Base-by-base conservation (phyloP, 768 basidiomycete species). In the Tricholoma hemisulphureum region DNA sequence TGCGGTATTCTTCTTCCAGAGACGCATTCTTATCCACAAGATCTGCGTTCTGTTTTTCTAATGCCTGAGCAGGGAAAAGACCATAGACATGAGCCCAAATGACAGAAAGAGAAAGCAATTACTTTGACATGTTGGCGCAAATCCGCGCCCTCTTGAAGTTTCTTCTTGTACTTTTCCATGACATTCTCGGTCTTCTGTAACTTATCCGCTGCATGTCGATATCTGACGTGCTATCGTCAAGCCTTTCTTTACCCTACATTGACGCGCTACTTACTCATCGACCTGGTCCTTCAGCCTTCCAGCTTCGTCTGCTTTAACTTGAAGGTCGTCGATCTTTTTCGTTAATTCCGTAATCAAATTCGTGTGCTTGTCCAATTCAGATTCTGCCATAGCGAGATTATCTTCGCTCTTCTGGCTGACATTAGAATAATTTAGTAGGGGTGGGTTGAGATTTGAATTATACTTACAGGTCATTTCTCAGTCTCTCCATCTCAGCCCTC, bases 101-200 rank as follows among this genome's bases (percentile, higher is more conserved):
- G 26, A 55, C 39, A 1, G 23, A 41, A 18, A 35, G 18, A 41
- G 24, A 67, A 65, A 23, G 69, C 63, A 64, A 72, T 34, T 56
- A 89, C 92, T 75, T 91, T 93, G 66, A 95, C 85, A 57, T 88
- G 86, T 60, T 93, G 92, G 24, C 94, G 85, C 18, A 95, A 77
- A 61, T 96, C 93, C 13, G 91, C 93, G 4, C 90, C 86, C 69
- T 98, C 97, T 65, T 98, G 96, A 1, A 98, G 81, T 74, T 98
- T 99, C 81, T 93, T 95, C 77, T 95, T 96, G 73, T 98, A 95
- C 72, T 98, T 99, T 73, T 98, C 95, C 83, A 97, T 92, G 26
- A 97, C 95, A 67, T 95, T 95, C 74, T 98, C 97, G 1, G 88
- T 90, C 78, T 98, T 98, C 65, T 91, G 88, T 39, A 95, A 77